Base-by-base conservation (phyloP, 1,284 basidiomycete species). In the Meripilus lineatus region DNA sequence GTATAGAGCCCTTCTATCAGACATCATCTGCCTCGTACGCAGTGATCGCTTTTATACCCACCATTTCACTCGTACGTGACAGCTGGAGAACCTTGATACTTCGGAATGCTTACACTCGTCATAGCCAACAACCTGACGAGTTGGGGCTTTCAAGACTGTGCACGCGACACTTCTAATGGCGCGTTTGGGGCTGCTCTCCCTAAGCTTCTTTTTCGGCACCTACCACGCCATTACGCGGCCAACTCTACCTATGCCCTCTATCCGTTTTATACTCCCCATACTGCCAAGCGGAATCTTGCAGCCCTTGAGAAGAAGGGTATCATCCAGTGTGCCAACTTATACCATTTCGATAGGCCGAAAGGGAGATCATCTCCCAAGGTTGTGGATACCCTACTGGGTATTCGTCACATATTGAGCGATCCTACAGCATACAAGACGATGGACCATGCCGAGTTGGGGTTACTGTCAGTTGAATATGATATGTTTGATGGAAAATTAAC, bases 1-100 rank as follows among this genome's bases (percentile, higher is more conserved):
- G 55, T 88, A 86, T 5, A 74, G 90, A 25, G 84, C 87, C 15
- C 93, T 93, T 51, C 70, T 93, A 13, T 74, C 84, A 10, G 90
- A 93, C 58, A 90, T 90, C 4, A 82, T 90, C 28, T 77, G 75
- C 40, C 70, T 92, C 68, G 85, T 69, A n/a, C 58, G 63, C 13
- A 59, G 55, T 37, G 48, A 56, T 35, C 28, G 44, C 26, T 54
- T 50, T 43, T 51, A 38, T 22, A 46, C 43, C 25, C 56, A 53
- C 42, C 62, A 50, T 39, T 54, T 46, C 44, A 52, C 48, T 21
- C 75, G 76, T 77, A 38, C 30, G 75, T 67, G 13, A 20, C 40
- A 7, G 49, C 11, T 25, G 15, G n/a, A 21, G 14, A 22, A 32
- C 24, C 32, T 15, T 42, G 40, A 20, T 28, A 24, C 14, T 30